Evolutionary conservation across 257 asterid genomes (phyloP), one percentile per base, ranked within the genome.

Genomic region (Jacaranda mimosifolia): DNA sequence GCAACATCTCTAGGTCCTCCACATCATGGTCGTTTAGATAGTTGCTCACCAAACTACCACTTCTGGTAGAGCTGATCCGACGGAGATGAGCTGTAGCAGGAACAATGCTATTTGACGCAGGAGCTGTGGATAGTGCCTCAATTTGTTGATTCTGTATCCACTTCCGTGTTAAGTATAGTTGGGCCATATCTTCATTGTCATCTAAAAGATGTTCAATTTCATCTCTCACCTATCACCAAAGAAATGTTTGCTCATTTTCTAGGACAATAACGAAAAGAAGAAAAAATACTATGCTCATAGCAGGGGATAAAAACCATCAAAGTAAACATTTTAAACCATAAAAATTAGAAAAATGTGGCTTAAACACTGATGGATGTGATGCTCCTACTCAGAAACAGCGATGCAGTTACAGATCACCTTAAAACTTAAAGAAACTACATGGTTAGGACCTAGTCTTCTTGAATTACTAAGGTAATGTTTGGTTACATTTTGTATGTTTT

Each of bases 171-270:
- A 93, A 81, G 86, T 96, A 91, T 65, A 96, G 82, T 55, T 96
- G 97, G 56, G 92, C 95, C 99, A 93, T 96, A 74, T 96, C 99
- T 85, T 93, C 99, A 45, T 93, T 88, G 70, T 96, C 99, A 74
- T 96, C 98, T 69, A 96, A 86, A 75, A 96, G 97, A 82, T 93
- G 99, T 85, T 96, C 99, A n/a, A 96, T 86, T 87, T 96, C 98
- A 83, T 96, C 99, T 83, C 98, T 90, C 74, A 95, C 99, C 99
- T 94, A 80, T 63, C 83, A 83, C 32, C 73, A 78, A 13, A 40
- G 7, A 40, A 0, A 40, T 40, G 45, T 40, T 40, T 7, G 0
- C 32, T 26, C 32, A 26, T 26, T 26, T 26, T 26, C 32, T 26
- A 26, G 32, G 32, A 26, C 32, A 26, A 26, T 26, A 26, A 26